These are phyloP conservation scores for Amphirosellinia nigrospora DNA, from an alignment of 495 filamentous ascomycete genomes.

Conservation along the genomic window DNA sequence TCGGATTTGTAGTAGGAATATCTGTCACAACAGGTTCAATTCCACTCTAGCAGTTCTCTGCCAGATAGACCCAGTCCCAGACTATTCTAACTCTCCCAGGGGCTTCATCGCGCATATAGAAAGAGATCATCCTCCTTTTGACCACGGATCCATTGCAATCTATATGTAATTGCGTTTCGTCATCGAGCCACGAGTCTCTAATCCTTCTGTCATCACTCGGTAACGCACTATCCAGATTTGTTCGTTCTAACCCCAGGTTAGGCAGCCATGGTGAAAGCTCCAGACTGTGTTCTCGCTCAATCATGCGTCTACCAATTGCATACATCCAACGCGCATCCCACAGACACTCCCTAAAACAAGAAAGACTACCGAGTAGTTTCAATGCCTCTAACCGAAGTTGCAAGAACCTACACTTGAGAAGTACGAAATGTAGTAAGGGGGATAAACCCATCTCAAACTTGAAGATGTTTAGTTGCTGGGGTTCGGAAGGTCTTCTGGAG, in stretches of 20 bases:
- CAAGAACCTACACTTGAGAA: constrained; percentile 51
- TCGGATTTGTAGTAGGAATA: neutral
- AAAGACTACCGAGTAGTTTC: constrained; percentile 31
- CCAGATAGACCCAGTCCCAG: constrained; percentile 16
- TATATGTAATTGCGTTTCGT: neutral
- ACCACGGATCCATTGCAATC: neutral
- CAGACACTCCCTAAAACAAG: constrained; percentile 34
- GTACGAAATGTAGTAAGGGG: constrained; percentile 51
- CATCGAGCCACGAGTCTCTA: constrained; percentile 16
- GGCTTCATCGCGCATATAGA: neutral
- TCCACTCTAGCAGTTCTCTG: neutral
- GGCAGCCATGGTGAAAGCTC: constrained; percentile 5
- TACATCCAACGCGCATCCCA: constrained; percentile 40
- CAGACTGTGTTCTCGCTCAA: constrained; percentile 44
- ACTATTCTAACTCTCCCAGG: neutral
- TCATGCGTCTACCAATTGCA: constrained; percentile 35
- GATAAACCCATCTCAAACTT: constrained; percentile 54
- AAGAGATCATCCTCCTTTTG: neutral
- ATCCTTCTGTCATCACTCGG: constrained; percentile 15
- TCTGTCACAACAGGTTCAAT: neutral
- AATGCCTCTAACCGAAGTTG: constrained; percentile 46
- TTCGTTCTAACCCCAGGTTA: neutral
- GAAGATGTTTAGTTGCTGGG: constrained; percentile 40
- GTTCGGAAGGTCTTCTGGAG: constrained; percentile 15
- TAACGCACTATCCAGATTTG: neutral